Evolutionary conservation across 129 eudicot genomes (phyloP).

Genomic region (Flaveria linearis): DNA sequence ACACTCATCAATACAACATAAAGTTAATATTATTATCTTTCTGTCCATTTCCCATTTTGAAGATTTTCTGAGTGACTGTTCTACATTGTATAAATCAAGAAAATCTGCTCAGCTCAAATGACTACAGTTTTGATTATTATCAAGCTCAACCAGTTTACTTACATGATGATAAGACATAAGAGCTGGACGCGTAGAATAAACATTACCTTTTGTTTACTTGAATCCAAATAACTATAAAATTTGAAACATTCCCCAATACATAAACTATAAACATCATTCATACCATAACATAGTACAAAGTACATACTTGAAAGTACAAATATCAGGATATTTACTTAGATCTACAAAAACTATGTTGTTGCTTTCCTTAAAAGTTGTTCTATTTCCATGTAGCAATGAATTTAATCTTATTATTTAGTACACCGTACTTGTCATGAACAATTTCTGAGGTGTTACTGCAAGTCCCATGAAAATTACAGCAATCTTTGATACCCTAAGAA

Average conservation of each 20-base stretch:
- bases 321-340: no score
- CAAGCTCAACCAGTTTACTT: no score
- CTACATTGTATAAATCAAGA: background rate
- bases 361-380: no score
- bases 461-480: background rate
- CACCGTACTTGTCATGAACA: no score
- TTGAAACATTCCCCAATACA: background rate
- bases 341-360: no score
- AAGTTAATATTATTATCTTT: background rate
- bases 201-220: background rate
- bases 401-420: no score
- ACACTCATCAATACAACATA: conserved; percentile 1
- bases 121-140: no score
- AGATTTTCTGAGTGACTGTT: background rate
- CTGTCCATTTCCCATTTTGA: background rate
- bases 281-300: background rate
- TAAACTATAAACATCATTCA: background rate
- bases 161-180: background rate
- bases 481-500: background rate
- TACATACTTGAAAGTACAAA: no score
- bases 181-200: background rate
- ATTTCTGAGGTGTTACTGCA: no score
- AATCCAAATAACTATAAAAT: background rate
- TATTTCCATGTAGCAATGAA: no score
- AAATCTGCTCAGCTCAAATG: background rate